Conservation (phyloP, 176 grass and related monocot species). For the Oryza nivara region DNA sequence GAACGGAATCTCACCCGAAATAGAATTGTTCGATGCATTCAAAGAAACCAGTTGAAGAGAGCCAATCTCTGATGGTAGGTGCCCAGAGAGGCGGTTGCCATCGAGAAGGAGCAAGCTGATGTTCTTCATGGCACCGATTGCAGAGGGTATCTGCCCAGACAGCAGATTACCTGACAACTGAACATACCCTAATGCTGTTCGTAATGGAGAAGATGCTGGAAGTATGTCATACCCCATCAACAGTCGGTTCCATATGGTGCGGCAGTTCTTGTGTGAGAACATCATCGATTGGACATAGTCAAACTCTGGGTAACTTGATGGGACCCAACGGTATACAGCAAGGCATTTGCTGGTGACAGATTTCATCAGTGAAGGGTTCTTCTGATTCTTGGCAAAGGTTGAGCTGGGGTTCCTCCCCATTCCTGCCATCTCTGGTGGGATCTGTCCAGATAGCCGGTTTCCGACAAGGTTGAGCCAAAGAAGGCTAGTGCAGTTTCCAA, state of each 20-base stretch:
- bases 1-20: slow-evolving; percentile 59
- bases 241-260: slow-evolving; percentile 31
- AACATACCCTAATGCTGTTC: slow-evolving; percentile 49
- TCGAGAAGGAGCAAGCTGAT: slow-evolving; percentile 56
- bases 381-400: slow-evolving; percentile 46
- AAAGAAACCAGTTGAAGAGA: slow-evolving; percentile 42
- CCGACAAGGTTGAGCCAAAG: slow-evolving; percentile 62
- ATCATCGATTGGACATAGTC: slow-evolving; percentile 36
- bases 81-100: slow-evolving; percentile 45
- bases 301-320: slow-evolving; percentile 54
- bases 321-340: slow-evolving; percentile 53
- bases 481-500: slow-evolving; percentile 67
- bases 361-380: not conserved
- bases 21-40: slow-evolving; percentile 43
- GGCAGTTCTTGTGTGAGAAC: slow-evolving; percentile 48
- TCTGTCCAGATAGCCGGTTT: slow-evolving; percentile 47
- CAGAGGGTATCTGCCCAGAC: slow-evolving; percentile 35
- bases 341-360: slow-evolving; percentile 42
- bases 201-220: slow-evolving; percentile 7
- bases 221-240: slow-evolving; percentile 42
- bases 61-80: slow-evolving; percentile 39
- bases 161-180: slow-evolving; percentile 61
- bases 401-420: slow-evolving; percentile 54
- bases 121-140: slow-evolving; percentile 39
- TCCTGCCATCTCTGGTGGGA: slow-evolving; percentile 41